These are phyloP conservation scores for Geotrichum cucujoidarum DNA, from an alignment of 1,139 yeast genomes.

Conservation along the genomic window DNA sequence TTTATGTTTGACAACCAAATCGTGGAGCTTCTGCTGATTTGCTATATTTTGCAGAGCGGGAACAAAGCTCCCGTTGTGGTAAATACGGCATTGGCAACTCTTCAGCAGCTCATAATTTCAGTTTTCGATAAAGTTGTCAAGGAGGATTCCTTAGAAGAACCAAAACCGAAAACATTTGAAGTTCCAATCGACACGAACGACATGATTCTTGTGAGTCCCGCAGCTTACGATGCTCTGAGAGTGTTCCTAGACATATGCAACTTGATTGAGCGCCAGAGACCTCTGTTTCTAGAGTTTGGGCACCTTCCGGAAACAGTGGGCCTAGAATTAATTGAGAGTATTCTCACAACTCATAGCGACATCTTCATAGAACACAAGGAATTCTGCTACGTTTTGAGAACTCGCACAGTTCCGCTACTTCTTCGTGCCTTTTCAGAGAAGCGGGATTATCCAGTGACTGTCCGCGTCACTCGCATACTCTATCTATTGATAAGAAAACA, in stretches of 20 bases:
- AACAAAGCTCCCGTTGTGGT: constrained; percentile 71
- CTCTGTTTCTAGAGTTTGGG: constrained; percentile 49
- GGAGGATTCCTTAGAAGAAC: constrained; percentile 35
- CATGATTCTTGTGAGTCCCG: constrained; percentile 44
- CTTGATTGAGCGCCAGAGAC: constrained; percentile 55
- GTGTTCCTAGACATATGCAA: constrained; percentile 69
- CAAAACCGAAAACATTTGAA: constrained; percentile 27
- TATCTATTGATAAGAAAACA: constrained; percentile 57
- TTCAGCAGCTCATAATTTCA: constrained; percentile 74
- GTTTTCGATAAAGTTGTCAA: constrained; percentile 61
- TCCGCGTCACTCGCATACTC: constrained; percentile 69
- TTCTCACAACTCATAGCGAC: constrained; percentile 51
- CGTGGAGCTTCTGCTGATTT: constrained; percentile 58
- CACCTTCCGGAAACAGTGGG: constrained; percentile 64
- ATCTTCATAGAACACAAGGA: constrained; percentile 60
- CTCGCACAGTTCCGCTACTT: constrained; percentile 67
- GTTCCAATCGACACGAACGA: constrained; percentile 44
- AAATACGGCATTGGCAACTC: constrained; percentile 91
- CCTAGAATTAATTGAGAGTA: constrained; percentile 73
- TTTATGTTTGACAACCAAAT: constrained; percentile 54
- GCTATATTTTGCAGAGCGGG: constrained; percentile 64
- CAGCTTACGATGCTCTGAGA: constrained; percentile 63
- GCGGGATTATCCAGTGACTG: constrained; percentile 56
- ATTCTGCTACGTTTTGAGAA: constrained; percentile 58
- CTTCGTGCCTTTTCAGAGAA: constrained; percentile 60